Base-by-base conservation (phyloP, 2,329 filamentous ascomycete genomes). In the Fusarium palustre region DNA sequence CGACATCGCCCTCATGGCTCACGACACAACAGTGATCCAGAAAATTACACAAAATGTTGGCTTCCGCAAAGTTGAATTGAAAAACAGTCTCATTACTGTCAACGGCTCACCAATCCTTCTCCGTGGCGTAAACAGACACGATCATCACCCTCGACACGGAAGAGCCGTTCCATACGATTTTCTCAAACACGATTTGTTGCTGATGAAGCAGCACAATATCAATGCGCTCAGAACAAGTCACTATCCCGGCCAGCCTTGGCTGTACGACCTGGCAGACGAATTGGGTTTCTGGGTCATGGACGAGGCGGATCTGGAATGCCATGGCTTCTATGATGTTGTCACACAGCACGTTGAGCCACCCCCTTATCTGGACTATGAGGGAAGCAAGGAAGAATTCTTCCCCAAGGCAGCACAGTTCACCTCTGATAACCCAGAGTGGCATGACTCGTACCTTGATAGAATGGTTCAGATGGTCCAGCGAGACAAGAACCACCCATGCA, bases 171-270 rank as follows among this genome's bases (percentile, higher is more conserved):
- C 60, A 7, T 48, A 38, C 15, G 60, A 63, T 5, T 63, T 63
- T 20, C 42, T 63, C 7, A 63, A 34, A 4, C 58, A 63, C 22
- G 60, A 63, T 3, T 18, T 63, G 8, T 9, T 63, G 1, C 20
- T 63, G 3, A 63, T 63, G 60, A 63, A 63, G 15, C 60, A 63
- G 13, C 58, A 63, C 6, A 63, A 63, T n/a, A 63, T 63, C 8
- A 63, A 63, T 12, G 58, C 60, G 3, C 36, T 63, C 1, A 39
- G 60, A 33, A 63, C 58, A 4, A 63, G 60, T 0, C 60, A 63
- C 9, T 63, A 63, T 5, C 60, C 60, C 0, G 58, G 58, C 0
- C 58, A 63, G 1, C 60, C 60, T 2, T 63, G 60, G 60, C 2
- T 63, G 0, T 63, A 63, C 12, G 58, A 63, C 6, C 24, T 63